These are phyloP conservation scores for Penicillium diatomitis DNA, from an alignment of 495 filamentous ascomycete species.

Conservation along the genomic window DNA sequence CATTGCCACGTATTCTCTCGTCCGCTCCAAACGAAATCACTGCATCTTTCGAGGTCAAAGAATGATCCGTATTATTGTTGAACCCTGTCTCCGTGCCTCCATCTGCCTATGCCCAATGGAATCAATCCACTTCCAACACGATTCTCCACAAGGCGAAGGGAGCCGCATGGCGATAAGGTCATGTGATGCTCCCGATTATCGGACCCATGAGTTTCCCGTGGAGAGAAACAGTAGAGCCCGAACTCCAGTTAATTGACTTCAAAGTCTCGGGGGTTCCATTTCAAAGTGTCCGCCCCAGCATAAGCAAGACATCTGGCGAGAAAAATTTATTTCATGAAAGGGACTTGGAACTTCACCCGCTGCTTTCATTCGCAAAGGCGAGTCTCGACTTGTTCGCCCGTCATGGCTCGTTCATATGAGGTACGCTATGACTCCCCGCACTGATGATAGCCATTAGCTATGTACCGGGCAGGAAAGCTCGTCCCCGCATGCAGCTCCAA, in stretches of 20 bases:
- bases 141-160: too few relatives aligned
- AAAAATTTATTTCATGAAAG: slow-evolving; percentile 18
- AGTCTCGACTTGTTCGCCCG: slow-evolving; percentile 23
- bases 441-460: neutral
- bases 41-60: neutral
- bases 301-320: slow-evolving; percentile 7
- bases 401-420: slow-evolving; percentile 38
- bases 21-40: neutral
- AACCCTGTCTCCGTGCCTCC: too few relatives aligned
- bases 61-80: too few relatives aligned
- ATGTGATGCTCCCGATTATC: slow-evolving; percentile 9
- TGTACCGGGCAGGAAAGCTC: neutral
- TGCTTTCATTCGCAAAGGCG: slow-evolving; percentile 15
- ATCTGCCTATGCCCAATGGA: too few relatives aligned
- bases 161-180: neutral
- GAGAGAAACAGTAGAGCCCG: slow-evolving; percentile 10
- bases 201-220: slow-evolving; percentile 15
- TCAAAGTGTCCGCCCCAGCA: slow-evolving; percentile 14
- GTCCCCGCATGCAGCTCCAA: neutral
- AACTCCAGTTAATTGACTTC: slow-evolving; percentile 7
- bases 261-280: slow-evolving; percentile 16
- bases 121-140: too few relatives aligned
- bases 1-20: neutral
- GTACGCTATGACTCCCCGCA: slow-evolving; percentile 14
- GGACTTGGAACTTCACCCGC: slow-evolving; percentile 12